Evolutionary conservation across 2,329 filamentous ascomycete species (phyloP).

Genomic region (Aspergillus sp.): DNA sequence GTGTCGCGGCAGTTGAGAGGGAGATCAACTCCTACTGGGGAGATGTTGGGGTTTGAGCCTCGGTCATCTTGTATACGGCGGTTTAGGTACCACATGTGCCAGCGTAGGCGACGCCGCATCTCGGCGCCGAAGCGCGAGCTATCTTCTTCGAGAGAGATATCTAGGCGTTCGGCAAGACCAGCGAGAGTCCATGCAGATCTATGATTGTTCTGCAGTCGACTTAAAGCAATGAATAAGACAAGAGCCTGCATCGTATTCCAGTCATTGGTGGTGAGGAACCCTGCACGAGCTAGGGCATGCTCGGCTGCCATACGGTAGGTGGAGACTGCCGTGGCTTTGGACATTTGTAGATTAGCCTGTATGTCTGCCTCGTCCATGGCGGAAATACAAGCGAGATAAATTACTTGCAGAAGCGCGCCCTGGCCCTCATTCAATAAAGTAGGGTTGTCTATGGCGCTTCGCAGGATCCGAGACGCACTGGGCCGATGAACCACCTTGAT

Average conservation of each 20-base stretch:
- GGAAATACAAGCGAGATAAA: slow-evolving; percentile 62
- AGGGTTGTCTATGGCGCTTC: slow-evolving; percentile 50
- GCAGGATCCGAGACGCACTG: slow-evolving; percentile 52
- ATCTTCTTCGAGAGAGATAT: slow-evolving; percentile 22
- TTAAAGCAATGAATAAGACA: slow-evolving; percentile 59
- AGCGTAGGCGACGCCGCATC: slow-evolving; percentile 39
- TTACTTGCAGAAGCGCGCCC: slow-evolving; percentile 60
- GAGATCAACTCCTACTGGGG: slow-evolving; percentile 38
- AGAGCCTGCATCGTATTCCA: slow-evolving; percentile 62
- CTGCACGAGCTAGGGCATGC: slow-evolving; percentile 61
- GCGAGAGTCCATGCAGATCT: slow-evolving; percentile 32
- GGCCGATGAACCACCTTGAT: slow-evolving; percentile 61
- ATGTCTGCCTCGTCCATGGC: slow-evolving; percentile 46
- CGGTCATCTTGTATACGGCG: slow-evolving; percentile 46
- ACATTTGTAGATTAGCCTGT: slow-evolving; percentile 32
- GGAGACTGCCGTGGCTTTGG: slow-evolving; percentile 47
- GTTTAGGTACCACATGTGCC: slow-evolving; percentile 43
- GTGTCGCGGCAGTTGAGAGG: slow-evolving; percentile 52
- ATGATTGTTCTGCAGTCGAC: slow-evolving; percentile 25
- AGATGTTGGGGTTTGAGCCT: slow-evolving; percentile 35
- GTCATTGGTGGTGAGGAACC: slow-evolving; percentile 63
- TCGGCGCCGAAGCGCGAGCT: slow-evolving; percentile 47
- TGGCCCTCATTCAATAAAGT: slow-evolving; percentile 53
- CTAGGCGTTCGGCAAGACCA: slow-evolving; percentile 49
- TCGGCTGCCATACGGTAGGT: slow-evolving; percentile 63